These are phyloP conservation scores for Hypomontagnella monticulosa DNA, from an alignment of 495 filamentous ascomycete genomes.

Conservation along the genomic window DNA sequence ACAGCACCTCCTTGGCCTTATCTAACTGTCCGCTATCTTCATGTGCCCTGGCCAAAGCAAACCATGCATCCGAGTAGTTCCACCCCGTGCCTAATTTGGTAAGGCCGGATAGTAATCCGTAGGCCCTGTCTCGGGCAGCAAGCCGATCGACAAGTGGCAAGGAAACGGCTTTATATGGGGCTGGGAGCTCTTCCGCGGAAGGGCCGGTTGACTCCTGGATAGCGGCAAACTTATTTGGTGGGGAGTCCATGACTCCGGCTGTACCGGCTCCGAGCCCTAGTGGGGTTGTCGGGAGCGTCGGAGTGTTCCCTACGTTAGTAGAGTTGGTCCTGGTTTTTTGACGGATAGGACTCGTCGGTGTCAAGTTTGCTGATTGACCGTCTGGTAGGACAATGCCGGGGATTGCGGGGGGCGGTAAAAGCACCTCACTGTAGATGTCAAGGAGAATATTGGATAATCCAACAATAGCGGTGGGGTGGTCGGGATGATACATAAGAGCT, in stretches of 20 bases:
- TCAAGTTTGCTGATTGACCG: constrained; percentile 19
- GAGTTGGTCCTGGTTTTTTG: neutral
- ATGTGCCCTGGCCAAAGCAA: constrained; percentile 82
- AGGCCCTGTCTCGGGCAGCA: constrained; percentile 87
- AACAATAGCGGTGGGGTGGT: constrained; percentile 84
- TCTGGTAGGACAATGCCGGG: constrained; percentile 40
- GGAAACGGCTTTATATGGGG: constrained; percentile 58
- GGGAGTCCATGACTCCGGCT: constrained; percentile 6
- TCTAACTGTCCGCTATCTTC: constrained; percentile 84
- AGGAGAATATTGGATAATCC: constrained; percentile 84
- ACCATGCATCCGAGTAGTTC: constrained; percentile 96
- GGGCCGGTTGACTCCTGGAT: constrained; percentile 16
- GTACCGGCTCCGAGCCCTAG: constrained; percentile 49
- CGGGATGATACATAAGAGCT: constrained; percentile 74
- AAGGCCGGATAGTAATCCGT: constrained; percentile 78
- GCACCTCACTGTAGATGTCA: constrained; percentile 79
- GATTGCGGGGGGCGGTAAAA: constrained; percentile 58
- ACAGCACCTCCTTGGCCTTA: constrained; percentile 79
- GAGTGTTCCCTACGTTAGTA: constrained; percentile 1
- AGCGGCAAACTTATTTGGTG: constrained; percentile 13
- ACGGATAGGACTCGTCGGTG: constrained; percentile 24
- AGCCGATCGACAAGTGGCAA: constrained; percentile 77
- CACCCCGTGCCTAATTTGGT: constrained; percentile 89
- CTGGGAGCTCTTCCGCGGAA: constrained; percentile 50
- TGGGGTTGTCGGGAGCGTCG: constrained; percentile 49